Base-by-base conservation (phyloP, 2,329 filamentous ascomycete species). In the Alternaria sp. region DNA sequence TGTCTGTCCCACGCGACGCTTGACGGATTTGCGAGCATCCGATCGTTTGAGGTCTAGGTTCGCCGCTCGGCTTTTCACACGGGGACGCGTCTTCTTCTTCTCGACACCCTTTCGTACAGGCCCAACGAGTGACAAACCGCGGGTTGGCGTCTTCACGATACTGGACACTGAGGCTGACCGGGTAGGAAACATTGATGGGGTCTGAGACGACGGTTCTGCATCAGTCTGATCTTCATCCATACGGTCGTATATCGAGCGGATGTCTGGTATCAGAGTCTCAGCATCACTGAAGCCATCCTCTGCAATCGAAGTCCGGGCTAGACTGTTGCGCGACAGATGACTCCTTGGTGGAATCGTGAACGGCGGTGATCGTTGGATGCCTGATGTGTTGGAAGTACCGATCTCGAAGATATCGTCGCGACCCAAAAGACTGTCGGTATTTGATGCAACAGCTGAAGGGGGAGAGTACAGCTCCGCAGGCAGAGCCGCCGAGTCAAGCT, bases 251-350 rank as follows among this genome's bases (percentile, higher is more conserved):
- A 71, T 57, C 10, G 71, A 69, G 11, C 64, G 66, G 21, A 71
- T 49, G 10, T 76, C 75, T 12, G 71, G 67, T 26, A 71, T 65
- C 55, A 77, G 45, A 7, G 75, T 77, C 45, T 77, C 75, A 0
- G 74, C 73, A 55, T 77, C 75, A 26, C 75, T 77, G 26, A 75
- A 66, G 2, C 66, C 66, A 46, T 76, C 75, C 44, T 76, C 74
- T 4, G 53, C 50, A 11, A 72, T 65, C 7, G 72, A 75, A 33
- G 57, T 45, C 5, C 63, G 50, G 2, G 43, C 53, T 4, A 57
- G 3, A 47, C 47, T 51, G 15, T 55, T 20, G 2, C 5, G n/a
- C 15, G 41, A 12, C 50, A 49, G 18, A 18, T 26, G 23, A n/a
- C 21, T 53, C 23, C 18, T n/a, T 18, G 49, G 18, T 28, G 50